Conservation (phyloP, 1,139 yeast genomes). For the Zygoascus sp. region DNA sequence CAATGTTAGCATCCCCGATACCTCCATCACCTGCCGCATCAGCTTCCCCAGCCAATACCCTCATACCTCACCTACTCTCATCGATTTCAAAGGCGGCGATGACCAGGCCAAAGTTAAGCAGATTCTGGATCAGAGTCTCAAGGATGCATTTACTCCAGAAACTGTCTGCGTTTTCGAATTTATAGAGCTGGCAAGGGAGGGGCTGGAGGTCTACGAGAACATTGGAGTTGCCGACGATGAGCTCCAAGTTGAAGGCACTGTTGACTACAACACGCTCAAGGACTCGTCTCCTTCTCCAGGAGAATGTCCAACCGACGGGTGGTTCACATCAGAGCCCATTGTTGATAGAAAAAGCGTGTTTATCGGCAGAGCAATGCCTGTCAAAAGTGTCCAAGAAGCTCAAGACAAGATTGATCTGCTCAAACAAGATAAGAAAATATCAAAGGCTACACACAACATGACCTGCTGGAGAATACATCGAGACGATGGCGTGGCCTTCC, state of each 20-base stretch:
- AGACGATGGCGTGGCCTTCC: constrained; percentile 49
- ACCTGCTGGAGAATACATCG: constrained; percentile 75
- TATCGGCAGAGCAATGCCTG: constrained; percentile 67
- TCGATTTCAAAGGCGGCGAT: constrained; percentile 36
- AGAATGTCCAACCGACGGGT: constrained; percentile 44
- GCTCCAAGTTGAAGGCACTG: not conserved
- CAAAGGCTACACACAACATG: constrained; percentile 74
- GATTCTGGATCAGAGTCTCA: constrained; percentile 47
- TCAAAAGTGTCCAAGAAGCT: constrained; percentile 63
- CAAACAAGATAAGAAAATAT: constrained; percentile 59
- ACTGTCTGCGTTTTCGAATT: constrained; percentile 78
- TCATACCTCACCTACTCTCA: constrained; percentile 46
- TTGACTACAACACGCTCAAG: not conserved
- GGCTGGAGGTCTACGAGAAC: constrained; percentile 18
- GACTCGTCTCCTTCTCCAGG: not conserved
- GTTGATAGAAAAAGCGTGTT: constrained; percentile 83
- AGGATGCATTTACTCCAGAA: constrained; percentile 49
- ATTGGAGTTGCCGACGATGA: constrained; percentile 26
- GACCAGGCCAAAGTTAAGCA: constrained; percentile 37
- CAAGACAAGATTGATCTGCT: constrained; percentile 47
- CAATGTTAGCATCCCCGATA: constrained; percentile 60
- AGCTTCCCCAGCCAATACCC: constrained; percentile 74
- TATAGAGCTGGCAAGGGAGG: constrained; percentile 56
- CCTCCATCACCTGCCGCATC: constrained; percentile 52
- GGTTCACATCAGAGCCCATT: constrained; percentile 75